A percentile compares a stretch with the other conserved stretches of the same genome.
phyloP scores from a whole-genome alignment of 2,329 filamentous ascomycete genomes.

The Fusarium sororula region DNA sequence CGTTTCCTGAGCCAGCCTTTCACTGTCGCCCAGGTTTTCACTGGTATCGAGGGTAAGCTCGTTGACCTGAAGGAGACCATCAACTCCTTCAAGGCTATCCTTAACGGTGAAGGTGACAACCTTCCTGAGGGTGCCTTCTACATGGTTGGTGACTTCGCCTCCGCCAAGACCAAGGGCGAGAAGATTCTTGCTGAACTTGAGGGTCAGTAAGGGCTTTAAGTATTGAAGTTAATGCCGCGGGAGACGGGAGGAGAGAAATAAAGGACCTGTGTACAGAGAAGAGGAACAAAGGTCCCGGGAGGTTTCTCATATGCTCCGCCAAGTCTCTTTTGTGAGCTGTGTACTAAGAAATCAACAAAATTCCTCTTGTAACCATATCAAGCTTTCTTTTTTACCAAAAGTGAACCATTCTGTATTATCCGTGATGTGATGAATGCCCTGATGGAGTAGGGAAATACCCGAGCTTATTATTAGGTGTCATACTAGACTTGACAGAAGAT shows the following conservation, averaged over 20 bases:
- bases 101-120: conserved; percentile 93
- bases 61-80: conserved; percentile 99
- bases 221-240: conserved; percentile 48
- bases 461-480: neutral
- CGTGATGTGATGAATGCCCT: neutral
- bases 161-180: conserved; percentile 95
- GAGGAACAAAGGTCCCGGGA: conserved; percentile 60
- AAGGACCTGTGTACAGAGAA: conserved; percentile 66
- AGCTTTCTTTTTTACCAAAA: conserved; percentile 36
- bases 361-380: conserved; percentile 55
- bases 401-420: conserved; percentile 9
- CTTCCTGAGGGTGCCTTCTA: conserved; percentile 95
- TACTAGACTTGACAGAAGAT: too few species aligned
- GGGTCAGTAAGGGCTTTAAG: conserved; percentile 58
- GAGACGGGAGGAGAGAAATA: conserved; percentile 45
- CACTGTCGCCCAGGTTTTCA: conserved; percentile 86
- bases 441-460: neutral
- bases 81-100: conserved; percentile 94
- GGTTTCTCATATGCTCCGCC: conserved; percentile 63
- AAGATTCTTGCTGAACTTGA: conserved; percentile 99
- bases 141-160: conserved; percentile 97
- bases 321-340: conserved; percentile 70
- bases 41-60: conserved; percentile 92
- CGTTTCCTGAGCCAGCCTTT: conserved; percentile 99
- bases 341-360: conserved; percentile 66